phyloP scores from a whole-genome alignment of 805 yeast genomes.

The Ogataea salicorniae region DNA sequence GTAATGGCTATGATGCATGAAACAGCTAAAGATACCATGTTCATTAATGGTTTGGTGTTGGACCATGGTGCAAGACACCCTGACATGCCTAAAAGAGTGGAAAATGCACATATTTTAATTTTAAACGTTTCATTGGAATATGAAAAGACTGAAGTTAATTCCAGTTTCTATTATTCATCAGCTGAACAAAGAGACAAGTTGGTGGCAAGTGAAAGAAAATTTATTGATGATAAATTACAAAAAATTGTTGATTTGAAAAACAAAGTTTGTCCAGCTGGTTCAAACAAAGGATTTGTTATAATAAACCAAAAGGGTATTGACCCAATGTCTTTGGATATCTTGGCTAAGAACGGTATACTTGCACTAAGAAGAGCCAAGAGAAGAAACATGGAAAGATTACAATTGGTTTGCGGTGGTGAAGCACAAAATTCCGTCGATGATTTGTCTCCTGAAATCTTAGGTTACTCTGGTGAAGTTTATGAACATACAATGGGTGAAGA shows the following conservation, averaged over 20 bases:
- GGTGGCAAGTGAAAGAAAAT: conserved; percentile 87
- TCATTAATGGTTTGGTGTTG: conserved; percentile 83
- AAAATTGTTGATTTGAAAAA: conserved; percentile 92
- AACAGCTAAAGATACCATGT: conserved; percentile 73
- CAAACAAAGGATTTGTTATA: conserved; percentile 78
- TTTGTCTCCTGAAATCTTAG: conserved; percentile 70
- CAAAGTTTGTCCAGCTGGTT: conserved; percentile 76
- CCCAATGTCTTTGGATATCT: conserved; percentile 92
- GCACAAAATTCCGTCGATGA: conserved; percentile 98
- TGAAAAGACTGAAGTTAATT: conserved; percentile 96
- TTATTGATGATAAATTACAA: conserved; percentile 88
- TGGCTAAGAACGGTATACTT: conserved; percentile 87
- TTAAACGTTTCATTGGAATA: conserved; percentile 93
- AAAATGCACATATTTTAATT: conserved; percentile 79
- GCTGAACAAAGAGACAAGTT: conserved; percentile 96
- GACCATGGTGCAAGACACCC: conserved; percentile 99
- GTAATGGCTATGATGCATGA: conserved; percentile 98
- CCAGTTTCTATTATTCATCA: conserved; percentile 87
- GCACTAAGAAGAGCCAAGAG: conserved; percentile 98
- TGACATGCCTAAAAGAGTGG: conserved; percentile 90
- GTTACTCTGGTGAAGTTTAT: conserved; percentile 84
- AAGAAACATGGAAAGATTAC: conserved; percentile 98
- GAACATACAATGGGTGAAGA: conserved; percentile 96
- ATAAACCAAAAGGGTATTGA: conserved; percentile 98
- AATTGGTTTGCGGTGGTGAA: conserved; percentile 92